Base-by-base conservation (phyloP, 192 early-diverging fungal genomes). In the Coemansia furcata region DNA sequence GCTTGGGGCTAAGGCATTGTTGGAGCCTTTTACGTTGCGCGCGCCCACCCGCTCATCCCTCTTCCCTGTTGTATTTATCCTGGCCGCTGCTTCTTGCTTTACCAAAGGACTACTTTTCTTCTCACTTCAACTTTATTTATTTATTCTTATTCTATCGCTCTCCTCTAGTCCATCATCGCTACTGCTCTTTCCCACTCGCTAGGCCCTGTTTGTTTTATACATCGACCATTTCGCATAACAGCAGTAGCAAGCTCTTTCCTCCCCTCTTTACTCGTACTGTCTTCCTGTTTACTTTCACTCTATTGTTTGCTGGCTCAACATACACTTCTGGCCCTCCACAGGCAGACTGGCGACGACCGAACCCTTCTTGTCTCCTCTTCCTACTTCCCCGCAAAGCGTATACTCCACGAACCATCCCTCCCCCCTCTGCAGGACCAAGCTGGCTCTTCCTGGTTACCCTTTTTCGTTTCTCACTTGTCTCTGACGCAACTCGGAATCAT, bases 1-100 rank as follows among this genome's bases (percentile, higher is more conserved):
- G 37, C 76, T 66, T 83, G 77, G 61, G 29, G 63, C 76, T 75
- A 50, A 62, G 65, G 14, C 83, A 75, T 59, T 72, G 66, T 47
- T 71, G 61, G 43, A 44, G 55, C n/a, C n/a, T n/a, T n/a, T n/a
- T 46, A 59, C 37, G 19, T 57, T 61, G 37, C 63, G 61, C 49
- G 65, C 77, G 39, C 71, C 74, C 40, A 69, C 74, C 55, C 68
- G 78, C 17, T 65, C 71, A 33, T 68, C 68, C 42, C 57, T 65
- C 58, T 72, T 71, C 54, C 39, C 57, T 62, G 59, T 47, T 44
- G 46, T 65, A 63, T 37, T 60, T 60, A 60, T 60, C 62, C 54
- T 55, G 50, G 39, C 59, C n/a, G 26, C 35, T 49, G 43, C 32
- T 52, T 60, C 57, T 57, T 66, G 39, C 14, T 26, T 76, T 73